Conservation (phyloP, 2,329 filamentous ascomycete genomes). For the Colletotrichum siamense region DNA sequence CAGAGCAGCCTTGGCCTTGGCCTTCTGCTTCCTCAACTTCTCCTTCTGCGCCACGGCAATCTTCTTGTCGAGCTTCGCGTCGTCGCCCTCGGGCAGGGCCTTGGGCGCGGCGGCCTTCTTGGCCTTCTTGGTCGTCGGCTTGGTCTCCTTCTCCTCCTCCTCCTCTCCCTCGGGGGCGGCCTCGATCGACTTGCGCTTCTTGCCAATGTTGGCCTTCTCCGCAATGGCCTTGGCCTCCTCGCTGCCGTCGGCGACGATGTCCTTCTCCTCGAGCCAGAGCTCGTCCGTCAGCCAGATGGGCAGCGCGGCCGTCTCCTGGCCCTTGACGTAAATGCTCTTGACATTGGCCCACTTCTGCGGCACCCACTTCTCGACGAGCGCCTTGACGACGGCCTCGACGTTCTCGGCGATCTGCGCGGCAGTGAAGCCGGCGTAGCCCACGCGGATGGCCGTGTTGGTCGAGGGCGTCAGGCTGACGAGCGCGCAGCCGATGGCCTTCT, state of each 20-base stretch:
- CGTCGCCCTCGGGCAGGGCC: conserved; percentile 48
- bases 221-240: conserved; percentile 53
- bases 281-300: conserved; percentile 96
- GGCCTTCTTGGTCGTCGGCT: conserved; percentile 46
- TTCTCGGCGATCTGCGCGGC: conserved; percentile 82
- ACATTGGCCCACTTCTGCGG: conserved; percentile 89
- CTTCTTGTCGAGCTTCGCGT: conserved; percentile 61
- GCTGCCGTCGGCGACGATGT: conserved; percentile 69
- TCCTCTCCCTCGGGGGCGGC: conserved; percentile 33
- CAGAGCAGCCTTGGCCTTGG: conserved; percentile 56
- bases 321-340: conserved; percentile 87
- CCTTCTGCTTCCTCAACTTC: conserved; percentile 65
- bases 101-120: conserved; percentile 27
- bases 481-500: conserved; percentile 77
- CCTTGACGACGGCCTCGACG: conserved; percentile 71
- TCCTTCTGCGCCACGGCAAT: conserved; percentile 62
- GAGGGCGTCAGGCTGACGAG: conserved; percentile 81
- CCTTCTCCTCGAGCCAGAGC: conserved; percentile 82
- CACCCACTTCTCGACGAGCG: conserved; percentile 79
- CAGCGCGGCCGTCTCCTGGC: conserved; percentile 83
- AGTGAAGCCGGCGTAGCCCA: conserved; percentile 78
- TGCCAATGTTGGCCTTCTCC: conserved; percentile 64
- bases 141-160: conserved; percentile 35
- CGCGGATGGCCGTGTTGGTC: conserved; percentile 79
- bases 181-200: conserved; percentile 64